phyloP scores from a whole-genome alignment of 208 protist species.

The Leishmania gerbilli region DNA sequence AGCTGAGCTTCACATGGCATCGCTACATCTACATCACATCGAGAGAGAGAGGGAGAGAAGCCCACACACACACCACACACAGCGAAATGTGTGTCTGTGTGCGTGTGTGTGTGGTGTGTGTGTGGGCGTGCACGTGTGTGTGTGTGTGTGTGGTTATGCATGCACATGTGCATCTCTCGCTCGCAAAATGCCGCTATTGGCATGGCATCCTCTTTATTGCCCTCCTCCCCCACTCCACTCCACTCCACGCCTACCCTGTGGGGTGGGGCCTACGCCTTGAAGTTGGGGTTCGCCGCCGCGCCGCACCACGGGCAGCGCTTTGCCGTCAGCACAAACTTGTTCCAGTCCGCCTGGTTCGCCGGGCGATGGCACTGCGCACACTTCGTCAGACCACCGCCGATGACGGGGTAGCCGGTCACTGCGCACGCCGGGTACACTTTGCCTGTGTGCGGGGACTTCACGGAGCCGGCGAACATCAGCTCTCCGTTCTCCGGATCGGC shows the following conservation, averaged over 20 bases:
- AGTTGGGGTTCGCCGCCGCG: constrained; percentile 55
- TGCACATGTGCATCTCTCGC: not conserved
- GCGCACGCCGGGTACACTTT: constrained; percentile 84
- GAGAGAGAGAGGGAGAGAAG: not conserved
- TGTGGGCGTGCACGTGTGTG: not conserved
- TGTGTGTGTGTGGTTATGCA: too few relatives aligned
- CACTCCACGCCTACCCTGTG: not conserved
- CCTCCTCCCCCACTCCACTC: not conserved
- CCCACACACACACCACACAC: not conserved
- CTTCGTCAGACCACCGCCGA: constrained; percentile 61
- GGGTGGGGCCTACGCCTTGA: constrained; percentile 42
- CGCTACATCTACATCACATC: not conserved
- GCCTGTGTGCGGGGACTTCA: constrained; percentile 75
- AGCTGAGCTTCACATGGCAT: not conserved
- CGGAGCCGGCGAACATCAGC: constrained; percentile 83
- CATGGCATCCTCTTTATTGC: not conserved
- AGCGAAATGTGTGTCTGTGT: too few relatives aligned
- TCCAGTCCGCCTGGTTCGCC: constrained; percentile 93
- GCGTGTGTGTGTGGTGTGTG: not conserved
- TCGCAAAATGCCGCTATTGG: not conserved
- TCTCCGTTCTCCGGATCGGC: constrained; percentile 64
- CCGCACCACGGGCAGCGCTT: constrained; percentile 93
- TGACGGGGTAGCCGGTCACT: constrained; percentile 89
- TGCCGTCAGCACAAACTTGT: constrained; percentile 74
- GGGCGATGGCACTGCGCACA: constrained; percentile 78